phyloP scores from a whole-genome alignment of 2,329 filamentous ascomycete species.

The Ophiostoma perfectum region DNA sequence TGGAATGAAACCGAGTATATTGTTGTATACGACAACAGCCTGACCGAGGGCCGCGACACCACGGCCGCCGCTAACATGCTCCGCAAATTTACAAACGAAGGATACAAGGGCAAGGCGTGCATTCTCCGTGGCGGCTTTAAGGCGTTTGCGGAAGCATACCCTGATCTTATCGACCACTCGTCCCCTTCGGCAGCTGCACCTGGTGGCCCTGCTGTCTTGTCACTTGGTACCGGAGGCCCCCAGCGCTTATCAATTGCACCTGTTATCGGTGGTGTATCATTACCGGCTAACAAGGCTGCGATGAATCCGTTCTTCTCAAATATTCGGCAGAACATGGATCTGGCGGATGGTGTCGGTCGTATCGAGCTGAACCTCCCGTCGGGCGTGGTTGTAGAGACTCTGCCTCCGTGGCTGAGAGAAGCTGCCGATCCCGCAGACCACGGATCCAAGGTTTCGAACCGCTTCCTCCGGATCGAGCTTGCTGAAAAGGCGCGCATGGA shows the following conservation, averaged over 20 bases:
- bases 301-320: slow-evolving; percentile 92
- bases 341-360: slow-evolving; percentile 88
- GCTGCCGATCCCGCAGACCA: slow-evolving; percentile 63
- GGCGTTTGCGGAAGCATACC: slow-evolving; percentile 63
- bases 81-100: slow-evolving; percentile 85
- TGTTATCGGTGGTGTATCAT: slow-evolving; percentile 81
- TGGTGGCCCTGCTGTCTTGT: slow-evolving; percentile 42
- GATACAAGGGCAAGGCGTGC: slow-evolving; percentile 66
- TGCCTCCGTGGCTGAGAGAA: slow-evolving; percentile 73
- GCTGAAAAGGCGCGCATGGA: slow-evolving; percentile 90
- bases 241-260: slow-evolving; percentile 52
- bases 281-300: slow-evolving; percentile 64
- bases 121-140: slow-evolving; percentile 79
- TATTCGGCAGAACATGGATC: slow-evolving; percentile 92
- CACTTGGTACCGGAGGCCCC: slow-evolving; percentile 46
- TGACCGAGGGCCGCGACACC: slow-evolving; percentile 74
- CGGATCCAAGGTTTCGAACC: slow-evolving; percentile 74
- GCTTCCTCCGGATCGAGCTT: slow-evolving; percentile 77
- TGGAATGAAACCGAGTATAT: slow-evolving; percentile 74
- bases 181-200: slow-evolving; percentile 28
- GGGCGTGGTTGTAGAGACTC: slow-evolving; percentile 43
- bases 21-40: slow-evolving; percentile 79
- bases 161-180: slow-evolving; percentile 55
- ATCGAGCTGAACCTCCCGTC: slow-evolving; percentile 51
- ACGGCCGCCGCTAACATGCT: slow-evolving; percentile 76